These are phyloP conservation scores for Iberis pinnata DNA, from an alignment of 345 rosid genomes.

Conservation along the genomic window DNA sequence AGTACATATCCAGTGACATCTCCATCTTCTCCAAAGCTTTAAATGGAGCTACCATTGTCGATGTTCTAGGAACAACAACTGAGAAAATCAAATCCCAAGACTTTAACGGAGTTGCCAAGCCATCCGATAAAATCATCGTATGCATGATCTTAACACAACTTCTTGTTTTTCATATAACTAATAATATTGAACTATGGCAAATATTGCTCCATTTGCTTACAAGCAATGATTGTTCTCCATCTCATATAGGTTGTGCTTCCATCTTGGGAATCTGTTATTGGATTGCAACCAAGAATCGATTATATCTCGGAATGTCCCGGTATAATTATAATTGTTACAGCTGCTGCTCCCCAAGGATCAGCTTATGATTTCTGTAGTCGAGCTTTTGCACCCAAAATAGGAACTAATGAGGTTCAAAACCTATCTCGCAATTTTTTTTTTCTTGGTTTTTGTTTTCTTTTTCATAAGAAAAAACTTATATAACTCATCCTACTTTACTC, in stretches of 20 bases:
- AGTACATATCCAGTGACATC: slow-evolving; percentile 30
- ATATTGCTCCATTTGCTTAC: too few relatives aligned
- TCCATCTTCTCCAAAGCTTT: slow-evolving; percentile 21
- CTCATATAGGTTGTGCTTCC: slow-evolving; percentile 39
- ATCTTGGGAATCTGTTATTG: slow-evolving; percentile 43
- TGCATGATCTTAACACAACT: too few relatives aligned
- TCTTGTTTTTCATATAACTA: too few relatives aligned
- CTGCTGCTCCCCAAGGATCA: slow-evolving; percentile 40
- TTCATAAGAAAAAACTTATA: too few relatives aligned
- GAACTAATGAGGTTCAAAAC: neutral
- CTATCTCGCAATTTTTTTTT: too few relatives aligned
- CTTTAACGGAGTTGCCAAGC: slow-evolving; percentile 35
- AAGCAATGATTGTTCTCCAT: neutral
- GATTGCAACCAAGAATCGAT: slow-evolving; percentile 43
- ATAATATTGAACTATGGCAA: too few relatives aligned
- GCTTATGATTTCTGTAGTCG: slow-evolving; percentile 20
- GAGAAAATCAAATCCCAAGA: slow-evolving; percentile 24
- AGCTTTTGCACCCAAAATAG: slow-evolving; percentile 26
- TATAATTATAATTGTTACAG: slow-evolving; percentile 45
- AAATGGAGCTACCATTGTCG: slow-evolving; percentile 39
- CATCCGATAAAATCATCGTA: slow-evolving; percentile 41
- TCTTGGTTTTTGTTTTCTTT: too few relatives aligned
- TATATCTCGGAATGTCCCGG: slow-evolving; percentile 46
- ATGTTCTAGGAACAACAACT: slow-evolving; percentile 36
- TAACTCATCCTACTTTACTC: too few relatives aligned